Conservation (phyloP, 129 eudicot species). For the Pulicaria dysenterica region DNA sequence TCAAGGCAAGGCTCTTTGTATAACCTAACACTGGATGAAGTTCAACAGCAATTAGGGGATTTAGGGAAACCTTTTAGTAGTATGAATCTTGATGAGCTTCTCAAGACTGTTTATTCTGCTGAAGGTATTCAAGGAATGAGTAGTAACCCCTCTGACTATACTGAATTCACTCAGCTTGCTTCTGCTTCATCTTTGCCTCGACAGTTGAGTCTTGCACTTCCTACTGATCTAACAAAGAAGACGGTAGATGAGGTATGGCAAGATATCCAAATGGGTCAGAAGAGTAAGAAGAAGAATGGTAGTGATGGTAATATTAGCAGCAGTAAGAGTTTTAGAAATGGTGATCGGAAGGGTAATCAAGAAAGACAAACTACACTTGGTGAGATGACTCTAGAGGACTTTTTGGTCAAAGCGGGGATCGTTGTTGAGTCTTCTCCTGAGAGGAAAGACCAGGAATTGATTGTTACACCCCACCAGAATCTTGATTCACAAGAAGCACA, state of each 20-base stretch:
- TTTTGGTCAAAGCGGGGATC: conserved; percentile 82
- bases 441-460: conserved; percentile 32
- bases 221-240: conserved; percentile 61
- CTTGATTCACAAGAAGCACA: conserved; percentile 46
- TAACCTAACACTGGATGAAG: conserved; percentile 76
- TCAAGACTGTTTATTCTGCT: conserved; percentile 59
- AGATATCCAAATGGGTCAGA: conserved; percentile 67
- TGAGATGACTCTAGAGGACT: conserved; percentile 92
- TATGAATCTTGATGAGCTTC: conserved; percentile 89
- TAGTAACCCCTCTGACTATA: conserved; percentile 18
- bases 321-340: conserved; percentile 31
- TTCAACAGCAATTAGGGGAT: conserved; percentile 78
- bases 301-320: conserved; percentile 19
- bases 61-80: conserved; percentile 75
- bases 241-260: conserved; percentile 94
- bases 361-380: conserved; percentile 71
- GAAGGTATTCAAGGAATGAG: conserved; percentile 48
- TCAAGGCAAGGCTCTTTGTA: conserved; percentile 62
- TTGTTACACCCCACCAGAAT: not conserved
- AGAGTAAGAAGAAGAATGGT: not conserved
- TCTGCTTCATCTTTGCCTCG: conserved; percentile 31
- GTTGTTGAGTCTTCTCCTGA: conserved; percentile 51
- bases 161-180: conserved; percentile 40
- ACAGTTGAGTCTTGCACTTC: too few relatives aligned
- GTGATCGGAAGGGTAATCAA: conserved; percentile 30